Evolutionary conservation across 1,284 basidiomycete genomes (phyloP), one percentile per base, ranked within the genome.

Genomic region (Ceratobasidium sp.): DNA sequence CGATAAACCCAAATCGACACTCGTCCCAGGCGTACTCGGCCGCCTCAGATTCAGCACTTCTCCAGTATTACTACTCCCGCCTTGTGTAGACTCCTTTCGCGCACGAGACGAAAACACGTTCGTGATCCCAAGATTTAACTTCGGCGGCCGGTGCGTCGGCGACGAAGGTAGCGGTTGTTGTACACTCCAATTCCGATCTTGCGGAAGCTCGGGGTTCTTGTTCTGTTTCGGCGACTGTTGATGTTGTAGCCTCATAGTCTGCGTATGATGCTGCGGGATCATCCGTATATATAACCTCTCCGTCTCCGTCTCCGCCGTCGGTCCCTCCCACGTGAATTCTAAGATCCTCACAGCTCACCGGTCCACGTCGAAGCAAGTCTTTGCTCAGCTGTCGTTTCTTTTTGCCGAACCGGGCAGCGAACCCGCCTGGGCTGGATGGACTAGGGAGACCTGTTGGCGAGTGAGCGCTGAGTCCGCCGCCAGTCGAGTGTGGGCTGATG

Each of bases 261-360:
- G 74, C 62, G 57, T 76, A 67, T 76, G 74, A 28, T 76, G 74
- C 48, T 76, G 74, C 13, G 74, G 48, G 17, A 76, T 76, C 74
- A 76, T 76, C 26, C 54, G 46, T 6, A 64, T n/a, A n/a, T n/a
- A n/a, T 33, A 0, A 62, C 7, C 28, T 71, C 69, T 28, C 67
- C 67, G 1, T 65, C 61, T 40, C n/a, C n/a, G n/a, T n/a, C n/a
- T n/a, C n/a, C n/a, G n/a, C n/a, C n/a, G n/a, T n/a, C n/a, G n/a
- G 3, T 20, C 17, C 40, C 61, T 23, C 17, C 64, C 44, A 65
- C 46, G 23, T 48, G 44, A 20, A 65, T 65, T 20, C 42, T 26
- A 0, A 65, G 64, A 33, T 65, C 64, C n/a, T 65, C 64, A n/a
- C 64, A 65, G 23, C 64, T 65, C n/a, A 48, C n/a, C 12, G 44